Base-by-base conservation (phyloP, 192 early-diverging fungal species). In the Backusella tarrabulga region DNA sequence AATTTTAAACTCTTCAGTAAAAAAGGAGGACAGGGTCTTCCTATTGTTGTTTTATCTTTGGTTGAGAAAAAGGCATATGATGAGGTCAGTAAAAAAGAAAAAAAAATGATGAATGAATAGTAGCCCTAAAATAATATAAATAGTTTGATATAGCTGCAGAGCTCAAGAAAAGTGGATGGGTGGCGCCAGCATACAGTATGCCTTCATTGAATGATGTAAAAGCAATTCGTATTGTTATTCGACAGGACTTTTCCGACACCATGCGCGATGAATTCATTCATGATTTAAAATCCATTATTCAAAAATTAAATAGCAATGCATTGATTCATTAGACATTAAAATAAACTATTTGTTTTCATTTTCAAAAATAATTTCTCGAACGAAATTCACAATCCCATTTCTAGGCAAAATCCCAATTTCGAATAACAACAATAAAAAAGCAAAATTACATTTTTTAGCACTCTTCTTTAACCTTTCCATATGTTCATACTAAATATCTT, bases 181-280 rank as follows among this genome's bases (percentile, higher is more conserved):
- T 94, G 68, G 90, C 91, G 1, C 92, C 93, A 67, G 90, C 90
- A 50, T 94, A 94, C 76, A 84, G 86, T 15, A 85, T 93, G 79
- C 88, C 93, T 1, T 87, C 85, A 3, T 75, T 77, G 3, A 80
- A 83, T 56, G 50, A 75, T 11, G 74, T 86, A 41, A 87, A 90
- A 50, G 80, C 91, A 23, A 54, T 93, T 68, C 90, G 93, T 6
- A 87, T 94, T 34, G 93, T 94, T 5, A 83, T 94, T 15, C 82
- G 90, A 35, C 91, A 90, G 32, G 78, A 80, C 42, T 83, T 83
- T 63, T 79, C 78, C n/a, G 23, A 60, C 2, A 21, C 23, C 2
- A 23, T 60, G 21, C 54, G 8, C 23, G 7, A 9, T 9, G 21
- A 60, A 23, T 60, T 26, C 23, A 21, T 23, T 26, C 7, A 23